Conservation (phyloP, 257 asterid species). For the Verbena officinalis region DNA sequence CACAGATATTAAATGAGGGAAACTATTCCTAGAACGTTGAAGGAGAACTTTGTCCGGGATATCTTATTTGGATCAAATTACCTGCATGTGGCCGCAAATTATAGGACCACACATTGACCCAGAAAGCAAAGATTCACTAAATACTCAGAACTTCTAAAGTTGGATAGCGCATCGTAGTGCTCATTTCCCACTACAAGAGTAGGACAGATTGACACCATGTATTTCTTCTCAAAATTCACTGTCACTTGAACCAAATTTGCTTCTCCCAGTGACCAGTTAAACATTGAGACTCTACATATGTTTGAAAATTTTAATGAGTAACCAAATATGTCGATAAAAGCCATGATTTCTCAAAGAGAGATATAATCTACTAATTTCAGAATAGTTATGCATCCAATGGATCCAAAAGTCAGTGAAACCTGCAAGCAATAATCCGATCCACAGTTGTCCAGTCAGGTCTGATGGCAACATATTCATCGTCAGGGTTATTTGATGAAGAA, state of each 20-base stretch:
- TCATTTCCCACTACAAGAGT: neutral
- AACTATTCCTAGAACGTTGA: slow-evolving; percentile 8
- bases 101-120: slow-evolving; percentile 9
- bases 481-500: slow-evolving; percentile 66
- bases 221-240: slow-evolving; percentile 10
- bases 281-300: slow-evolving; percentile 4
- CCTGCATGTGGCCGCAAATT: slow-evolving; percentile 9
- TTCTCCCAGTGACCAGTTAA: slow-evolving; percentile 11
- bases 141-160: slow-evolving; percentile 2
- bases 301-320: slow-evolving; percentile 14
- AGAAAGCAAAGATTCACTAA: slow-evolving; percentile 4
- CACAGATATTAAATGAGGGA: neutral
- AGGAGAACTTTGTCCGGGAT: slow-evolving; percentile 5
- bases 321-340: slow-evolving; percentile 27
- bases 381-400: slow-evolving; percentile 13
- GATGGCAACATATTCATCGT: slow-evolving; percentile 80
- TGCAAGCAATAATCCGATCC: slow-evolving; percentile 88
- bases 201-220: neutral
- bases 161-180: neutral
- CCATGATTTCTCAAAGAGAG: slow-evolving; percentile 21
- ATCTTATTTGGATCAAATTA: neutral
- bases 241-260: slow-evolving; percentile 6
- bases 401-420: slow-evolving; percentile 44
- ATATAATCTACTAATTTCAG: neutral
- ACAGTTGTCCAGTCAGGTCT: slow-evolving; percentile 97